These are phyloP conservation scores for Cyberlindnera americana DNA, from an alignment of 805 yeast genomes.

Conservation along the genomic window DNA sequence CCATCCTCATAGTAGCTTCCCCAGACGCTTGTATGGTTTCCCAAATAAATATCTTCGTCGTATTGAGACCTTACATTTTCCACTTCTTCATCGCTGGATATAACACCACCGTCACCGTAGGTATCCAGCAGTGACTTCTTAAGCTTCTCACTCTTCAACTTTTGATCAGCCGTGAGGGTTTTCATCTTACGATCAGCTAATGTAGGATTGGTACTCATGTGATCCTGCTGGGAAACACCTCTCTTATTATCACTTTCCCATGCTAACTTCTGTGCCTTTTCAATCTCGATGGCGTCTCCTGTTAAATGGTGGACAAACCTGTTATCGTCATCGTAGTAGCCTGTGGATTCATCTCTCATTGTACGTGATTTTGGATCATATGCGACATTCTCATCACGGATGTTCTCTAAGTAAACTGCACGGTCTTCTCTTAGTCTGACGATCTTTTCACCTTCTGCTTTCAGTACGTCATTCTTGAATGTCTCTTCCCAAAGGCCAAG, in stretches of 20 bases:
- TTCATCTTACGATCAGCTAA: conserved; percentile 36
- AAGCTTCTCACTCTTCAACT: conserved; percentile 28
- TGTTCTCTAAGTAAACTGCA: conserved; percentile 61
- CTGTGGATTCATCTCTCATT: conserved; percentile 31
- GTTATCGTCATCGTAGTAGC: conserved; percentile 35
- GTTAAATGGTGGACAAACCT: conserved; percentile 51
- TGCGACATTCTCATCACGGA: conserved; percentile 39
- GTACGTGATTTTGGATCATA: conserved; percentile 54
- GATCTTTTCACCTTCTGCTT: conserved; percentile 38
- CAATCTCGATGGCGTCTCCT: conserved; percentile 56
- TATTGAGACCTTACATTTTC: conserved; percentile 28
- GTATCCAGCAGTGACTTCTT: conserved; percentile 23
- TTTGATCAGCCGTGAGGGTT: conserved; percentile 30
- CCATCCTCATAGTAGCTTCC: conserved; percentile 42
- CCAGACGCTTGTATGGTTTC: conserved; percentile 39
- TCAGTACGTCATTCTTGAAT: conserved; percentile 21
- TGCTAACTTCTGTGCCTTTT: conserved; percentile 45
- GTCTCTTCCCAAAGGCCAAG: conserved; percentile 32
- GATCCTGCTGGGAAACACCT: conserved; percentile 26
- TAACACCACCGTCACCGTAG: conserved; percentile 9
- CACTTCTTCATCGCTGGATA: conserved; percentile 9
- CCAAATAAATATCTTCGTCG: conserved; percentile 34
- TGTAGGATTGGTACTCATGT: conserved; percentile 44
- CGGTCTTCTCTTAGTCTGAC: conserved; percentile 71
- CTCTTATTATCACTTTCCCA: conserved; percentile 37